Evolutionary conservation across 192 early-diverging fungal genomes (phyloP), one percentile per base, ranked within the genome.

Genomic region (Coemansia furcata): DNA sequence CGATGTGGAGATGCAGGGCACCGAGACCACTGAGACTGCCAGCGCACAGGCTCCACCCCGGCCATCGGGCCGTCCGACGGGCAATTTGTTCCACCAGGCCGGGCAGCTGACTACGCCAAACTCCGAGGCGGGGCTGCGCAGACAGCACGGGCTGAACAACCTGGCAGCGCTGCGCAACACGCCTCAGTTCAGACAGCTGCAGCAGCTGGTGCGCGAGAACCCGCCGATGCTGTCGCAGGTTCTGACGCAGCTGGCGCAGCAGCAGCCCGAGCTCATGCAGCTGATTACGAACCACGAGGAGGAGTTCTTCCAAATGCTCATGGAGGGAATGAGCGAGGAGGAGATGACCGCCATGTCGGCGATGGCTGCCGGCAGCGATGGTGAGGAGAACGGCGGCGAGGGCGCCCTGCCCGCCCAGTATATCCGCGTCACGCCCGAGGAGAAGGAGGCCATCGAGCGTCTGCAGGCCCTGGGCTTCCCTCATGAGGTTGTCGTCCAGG

Each of bases 171-270:
- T 98, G 66, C 80, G 91, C 69, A 87, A 90, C 52, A 86, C 87
- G 50, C 92, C 94, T 35, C 94, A 97, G 72, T 96, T 98, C 74
- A 92, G 95, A 70, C 89, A 95, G 72, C 87, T 99, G 40, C 92
- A 95, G 57, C 88, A 92, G 72, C 66, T 96, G 63, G 89, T 97
- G 23, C 93, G 91, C 55, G 73, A 84, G 14, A 92, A 98, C 82
- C 97, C 97, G 49, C 84, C 87, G 19, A 82, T 97, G 70, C 81
- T 99, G 46, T 89, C 92, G 72, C 92, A 93, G 44, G 83, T 99
- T 26, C 80, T 99, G 66, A 81, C 89, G 60, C 90, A 95, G 76
- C 76, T 98, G 63, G 93, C 89, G 2, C 86, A 87, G 77, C 84
- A 87, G 46, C 93, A 97, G 68, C 97, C 96, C 33, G 86, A 92